A percentile compares a stretch with the other conserved stretches of the same genome.
Evolutionary conservation across 148 eudicot genomes (phyloP).

Genomic region (Selenicereus undatus): DNA sequence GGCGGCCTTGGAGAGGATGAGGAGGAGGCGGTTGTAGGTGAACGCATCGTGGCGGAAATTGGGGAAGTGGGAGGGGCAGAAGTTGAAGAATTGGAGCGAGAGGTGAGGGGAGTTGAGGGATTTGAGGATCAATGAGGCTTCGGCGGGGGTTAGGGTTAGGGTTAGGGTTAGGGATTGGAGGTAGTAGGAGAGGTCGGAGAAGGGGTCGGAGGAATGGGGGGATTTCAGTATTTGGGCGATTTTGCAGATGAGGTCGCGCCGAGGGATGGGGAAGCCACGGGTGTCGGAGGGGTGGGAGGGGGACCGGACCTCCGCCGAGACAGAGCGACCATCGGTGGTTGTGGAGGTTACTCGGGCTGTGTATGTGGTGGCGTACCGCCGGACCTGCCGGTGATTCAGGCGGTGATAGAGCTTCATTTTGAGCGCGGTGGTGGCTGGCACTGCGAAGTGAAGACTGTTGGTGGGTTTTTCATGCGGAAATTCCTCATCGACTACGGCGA

Average conservation of each 20-base stretch:
- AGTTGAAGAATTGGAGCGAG: conserved; percentile 66
- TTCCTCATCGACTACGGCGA: neutral
- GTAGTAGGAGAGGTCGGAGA: conserved; percentile 44
- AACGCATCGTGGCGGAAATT: conserved; percentile 62
- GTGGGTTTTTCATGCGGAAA: too few species aligned
- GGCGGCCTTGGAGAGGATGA: conserved; percentile 46
- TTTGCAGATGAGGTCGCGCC: conserved; percentile 76
- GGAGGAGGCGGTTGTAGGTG: conserved; percentile 67
- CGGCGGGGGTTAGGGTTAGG: conserved; percentile 56
- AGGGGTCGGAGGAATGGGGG: conserved; percentile 35
- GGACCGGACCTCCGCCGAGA: conserved; percentile 49
- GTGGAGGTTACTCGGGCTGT: conserved; percentile 51
- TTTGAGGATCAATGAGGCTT: conserved; percentile 72
- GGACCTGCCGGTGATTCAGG: conserved; percentile 39
- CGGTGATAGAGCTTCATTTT: conserved; percentile 16
- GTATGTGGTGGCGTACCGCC: conserved; percentile 71
- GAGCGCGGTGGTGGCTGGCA: neutral
- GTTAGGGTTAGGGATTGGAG: conserved; percentile 37
- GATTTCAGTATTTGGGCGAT: conserved; percentile 49
- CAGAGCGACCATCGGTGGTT: conserved; percentile 43
- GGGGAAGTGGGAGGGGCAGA: conserved; percentile 55
- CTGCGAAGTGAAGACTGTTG: neutral
- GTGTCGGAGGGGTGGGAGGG: conserved; percentile 48
- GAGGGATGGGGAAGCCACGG: conserved; percentile 74
- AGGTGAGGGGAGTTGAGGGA: conserved; percentile 47